A percentile compares a stretch with the other conserved stretches of the same genome.
phyloP scores from a whole-genome alignment of 1,139 yeast species.

The Zygosaccharomyces sapae region DNA sequence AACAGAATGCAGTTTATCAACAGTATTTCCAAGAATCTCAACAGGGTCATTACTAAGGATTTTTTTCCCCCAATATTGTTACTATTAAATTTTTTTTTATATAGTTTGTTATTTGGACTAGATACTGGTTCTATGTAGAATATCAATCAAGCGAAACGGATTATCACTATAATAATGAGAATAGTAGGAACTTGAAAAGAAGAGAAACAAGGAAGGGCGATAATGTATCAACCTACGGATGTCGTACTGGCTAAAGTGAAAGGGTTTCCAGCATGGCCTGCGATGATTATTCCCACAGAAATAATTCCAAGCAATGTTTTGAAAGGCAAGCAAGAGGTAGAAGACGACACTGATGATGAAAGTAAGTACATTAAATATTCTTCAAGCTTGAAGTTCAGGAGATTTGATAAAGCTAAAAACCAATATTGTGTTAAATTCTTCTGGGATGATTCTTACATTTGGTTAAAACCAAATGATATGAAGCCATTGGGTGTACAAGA shows the following conservation, averaged over 20 bases:
- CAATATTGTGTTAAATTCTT: conserved; percentile 35
- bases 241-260: conserved; percentile 70
- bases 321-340: conserved; percentile 37
- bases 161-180: neutral
- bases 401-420: conserved; percentile 19
- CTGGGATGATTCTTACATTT: conserved; percentile 34
- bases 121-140: conserved; percentile 6
- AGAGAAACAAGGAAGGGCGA: neutral
- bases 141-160: conserved; percentile 6
- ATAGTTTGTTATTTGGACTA: conserved; percentile 1
- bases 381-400: conserved; percentile 26
- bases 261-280: conserved; percentile 82
- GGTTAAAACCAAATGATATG: conserved; percentile 31
- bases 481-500: conserved; percentile 21
- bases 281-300: conserved; percentile 61
- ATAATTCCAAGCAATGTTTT: conserved; percentile 53
- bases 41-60: conserved; percentile 39
- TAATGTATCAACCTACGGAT: conserved; percentile 34
- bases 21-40: conserved; percentile 54
- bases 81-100: neutral
- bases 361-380: conserved; percentile 30
- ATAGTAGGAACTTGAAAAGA: too few species aligned
- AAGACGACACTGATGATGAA: conserved; percentile 25
- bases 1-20: conserved; percentile 53
- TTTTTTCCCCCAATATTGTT: neutral